Base-by-base conservation (phyloP, 2,329 filamentous ascomycete genomes). In the Sclerotinia borealis region DNA sequence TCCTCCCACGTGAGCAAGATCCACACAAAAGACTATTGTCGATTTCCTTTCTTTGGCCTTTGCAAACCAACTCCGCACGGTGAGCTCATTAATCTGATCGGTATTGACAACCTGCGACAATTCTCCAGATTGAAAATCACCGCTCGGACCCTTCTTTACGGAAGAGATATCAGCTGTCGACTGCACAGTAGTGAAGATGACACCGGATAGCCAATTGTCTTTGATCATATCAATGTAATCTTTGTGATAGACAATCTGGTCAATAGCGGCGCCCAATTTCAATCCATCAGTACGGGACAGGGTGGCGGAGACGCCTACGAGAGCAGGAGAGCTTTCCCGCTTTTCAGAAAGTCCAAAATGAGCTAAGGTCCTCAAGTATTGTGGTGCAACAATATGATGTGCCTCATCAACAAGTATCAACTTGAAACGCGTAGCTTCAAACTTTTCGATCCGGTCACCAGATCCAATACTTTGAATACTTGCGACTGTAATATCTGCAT, bases 171-270 rank as follows among this genome's bases (percentile, higher is more conserved):
- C 90, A 36, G 89, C 92, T 19, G 87, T 87, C 0, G 92, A 91
- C 67, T 89, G 83, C 27, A 98, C 93, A 0, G 95, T 98, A 0
- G 95, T 98, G 76, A 99, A 98, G 4, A 93, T 79, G n/a, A 96
- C 90, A 73, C 95, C 85, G 0, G 92, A 88, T 15, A 99, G 83
- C 92, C 93, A 98, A 48, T 95, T 92, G 63, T 96, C 92, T 39
- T 87, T 87, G 65, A 97, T 91, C 87, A 91, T 90, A 67, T 90
- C 88, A 36, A 89, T 80, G 67, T 90, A 92, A 71, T 91, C 87
- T 68, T 92, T 95, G 75, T 98, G 93, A 71, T 96, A 98, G 54
- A 97, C 93, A 66, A 98, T 96, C 72, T 96, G 90, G 70, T 98
- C 93, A 70, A 98, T 95, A 37, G 89, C 93, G 15, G 88, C 81